Base-by-base conservation (phyloP, 192 early-diverging fungal species). In the Polychytrium aggregatum region DNA sequence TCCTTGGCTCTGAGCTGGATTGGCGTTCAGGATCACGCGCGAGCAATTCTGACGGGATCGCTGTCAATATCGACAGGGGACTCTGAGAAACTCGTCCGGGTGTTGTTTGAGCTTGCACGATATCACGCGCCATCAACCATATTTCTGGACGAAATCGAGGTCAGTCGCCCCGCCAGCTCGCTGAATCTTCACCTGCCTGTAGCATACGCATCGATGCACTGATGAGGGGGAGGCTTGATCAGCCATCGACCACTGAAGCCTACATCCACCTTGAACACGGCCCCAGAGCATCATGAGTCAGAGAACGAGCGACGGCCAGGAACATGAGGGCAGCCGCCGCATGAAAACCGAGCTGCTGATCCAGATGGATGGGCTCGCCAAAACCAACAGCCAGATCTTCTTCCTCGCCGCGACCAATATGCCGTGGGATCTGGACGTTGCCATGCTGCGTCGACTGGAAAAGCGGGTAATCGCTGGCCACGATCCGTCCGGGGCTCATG, bases 301-400 rank as follows among this genome's bases (percentile, higher is more conserved):
- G 14, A 49, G 76, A 40, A 60, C 61, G 0, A 56, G 56, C 9
- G 72, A 72, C 11, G 72, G 68, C 3, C 56, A 49, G 0, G 76
- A 76, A 38, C 72, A 75, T 44, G 76, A 78, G 60, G 76, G 69
- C 17, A 64, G 60, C 33, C 44, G 70, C 37, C 46, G 76, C 33
- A 78, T 78, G 72, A 78, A 78, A 47, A 78, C 76, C n/a, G 76
- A 78, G 48, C 52, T 78, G 31, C 58, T 78, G 22, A 65, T 78
- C 14, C 10, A 66, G 68, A 62, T 78, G 44, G 72, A 78, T 40
- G 76, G 76, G 2, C 48, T 78, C 8, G 43, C 63, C 18, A 71
- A 78, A 55, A 52, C 57, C 25, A 46, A 31, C 18, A 66, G 59
- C 11, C 67, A 55, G 41, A 63, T 78, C 7, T 74, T 78, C 40